Percentiles rank a stretch among this genome's conserved stretches.
These are phyloP conservation scores for Trichosporon sp. DNA, from an alignment of 1,284 basidiomycete species.

Conservation along the genomic window DNA sequence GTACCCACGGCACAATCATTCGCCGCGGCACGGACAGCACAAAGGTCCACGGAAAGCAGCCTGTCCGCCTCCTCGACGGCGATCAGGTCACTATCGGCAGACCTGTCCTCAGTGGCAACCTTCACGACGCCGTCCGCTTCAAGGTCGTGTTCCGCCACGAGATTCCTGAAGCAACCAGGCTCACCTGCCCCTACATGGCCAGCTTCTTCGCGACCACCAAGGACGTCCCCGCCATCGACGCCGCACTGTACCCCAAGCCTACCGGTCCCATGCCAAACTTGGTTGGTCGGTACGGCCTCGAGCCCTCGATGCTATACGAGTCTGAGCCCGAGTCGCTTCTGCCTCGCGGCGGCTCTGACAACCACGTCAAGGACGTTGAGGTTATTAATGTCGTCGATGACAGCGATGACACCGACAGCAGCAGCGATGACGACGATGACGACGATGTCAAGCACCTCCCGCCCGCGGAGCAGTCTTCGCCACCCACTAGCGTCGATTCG, in stretches of 20 bases:
- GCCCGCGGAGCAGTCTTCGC: not conserved
- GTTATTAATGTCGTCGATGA: constrained; percentile 15
- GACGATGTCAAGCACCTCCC: not conserved
- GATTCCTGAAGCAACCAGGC: not conserved
- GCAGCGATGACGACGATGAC: not conserved
- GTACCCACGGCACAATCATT: constrained; percentile 40
- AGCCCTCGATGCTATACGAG: constrained; percentile 26
- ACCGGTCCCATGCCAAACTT: not conserved
- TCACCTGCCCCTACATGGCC: not conserved
- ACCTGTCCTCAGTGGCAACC: constrained; percentile 23
- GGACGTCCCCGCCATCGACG: constrained; percentile 3
- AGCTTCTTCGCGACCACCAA: constrained; percentile 6
- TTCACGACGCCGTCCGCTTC: constrained; percentile 21
- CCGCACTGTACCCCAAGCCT: not conserved
- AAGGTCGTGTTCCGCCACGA: not conserved
- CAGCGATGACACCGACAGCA: constrained; percentile 5
- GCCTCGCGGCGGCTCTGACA: constrained; percentile 15
- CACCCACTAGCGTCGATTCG: constrained; percentile 8
- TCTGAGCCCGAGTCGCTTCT: constrained; percentile 28
- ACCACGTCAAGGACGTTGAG: constrained; percentile 7
- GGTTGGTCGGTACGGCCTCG: constrained; percentile 26
- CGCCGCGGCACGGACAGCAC: not conserved
- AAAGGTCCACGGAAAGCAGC: constrained; percentile 20
- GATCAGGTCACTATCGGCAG: constrained; percentile 52
- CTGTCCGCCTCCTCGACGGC: constrained; percentile 35